Percentiles rank a stretch among this genome's conserved stretches.
Conservation (phyloP, 2,329 filamentous ascomycete genomes). For the Bipolaris oryzae region DNA sequence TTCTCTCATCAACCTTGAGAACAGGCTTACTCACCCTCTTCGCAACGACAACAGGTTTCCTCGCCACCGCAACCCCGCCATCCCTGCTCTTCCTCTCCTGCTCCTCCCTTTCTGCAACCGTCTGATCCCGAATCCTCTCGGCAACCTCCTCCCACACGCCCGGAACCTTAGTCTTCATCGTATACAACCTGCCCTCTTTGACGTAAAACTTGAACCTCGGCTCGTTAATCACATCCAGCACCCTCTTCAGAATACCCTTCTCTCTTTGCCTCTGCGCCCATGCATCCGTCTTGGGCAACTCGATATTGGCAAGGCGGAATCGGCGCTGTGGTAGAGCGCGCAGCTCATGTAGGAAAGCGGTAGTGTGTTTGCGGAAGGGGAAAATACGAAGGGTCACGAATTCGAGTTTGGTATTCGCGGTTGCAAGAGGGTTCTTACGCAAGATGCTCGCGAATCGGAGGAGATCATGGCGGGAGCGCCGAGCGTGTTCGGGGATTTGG, state of each 20-base stretch:
- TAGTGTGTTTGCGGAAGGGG: slow-evolving; percentile 40
- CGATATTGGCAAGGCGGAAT: slow-evolving; percentile 43
- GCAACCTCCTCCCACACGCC: slow-evolving; percentile 47
- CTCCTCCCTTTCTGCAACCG: slow-evolving; percentile 7
- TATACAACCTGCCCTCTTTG: slow-evolving; percentile 41
- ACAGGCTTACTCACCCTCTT: neutral
- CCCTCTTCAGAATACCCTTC: slow-evolving; percentile 24
- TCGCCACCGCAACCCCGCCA: neutral
- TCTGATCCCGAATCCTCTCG: slow-evolving; percentile 37
- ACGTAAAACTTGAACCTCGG: slow-evolving; percentile 46
- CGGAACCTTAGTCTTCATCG: slow-evolving; percentile 39
- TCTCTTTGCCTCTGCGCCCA: slow-evolving; percentile 28
- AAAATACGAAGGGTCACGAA: slow-evolving; percentile 46
- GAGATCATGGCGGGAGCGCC: slow-evolving; percentile 33
- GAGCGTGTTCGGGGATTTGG: slow-evolving; percentile 39
- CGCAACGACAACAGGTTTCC: slow-evolving; percentile 7
- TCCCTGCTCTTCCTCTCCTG: neutral
- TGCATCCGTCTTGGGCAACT: slow-evolving; percentile 31
- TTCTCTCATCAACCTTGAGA: slow-evolving; percentile 8
- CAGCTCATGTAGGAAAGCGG: slow-evolving; percentile 38
- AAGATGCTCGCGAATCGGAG: slow-evolving; percentile 30
- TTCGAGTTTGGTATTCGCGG: slow-evolving; percentile 39
- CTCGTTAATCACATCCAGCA: slow-evolving; percentile 36
- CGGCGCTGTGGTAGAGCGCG: slow-evolving; percentile 37
- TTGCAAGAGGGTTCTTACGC: slow-evolving; percentile 19